Conservation (phyloP, 1,139 yeast genomes). For the Debaryomyces udenii region DNA sequence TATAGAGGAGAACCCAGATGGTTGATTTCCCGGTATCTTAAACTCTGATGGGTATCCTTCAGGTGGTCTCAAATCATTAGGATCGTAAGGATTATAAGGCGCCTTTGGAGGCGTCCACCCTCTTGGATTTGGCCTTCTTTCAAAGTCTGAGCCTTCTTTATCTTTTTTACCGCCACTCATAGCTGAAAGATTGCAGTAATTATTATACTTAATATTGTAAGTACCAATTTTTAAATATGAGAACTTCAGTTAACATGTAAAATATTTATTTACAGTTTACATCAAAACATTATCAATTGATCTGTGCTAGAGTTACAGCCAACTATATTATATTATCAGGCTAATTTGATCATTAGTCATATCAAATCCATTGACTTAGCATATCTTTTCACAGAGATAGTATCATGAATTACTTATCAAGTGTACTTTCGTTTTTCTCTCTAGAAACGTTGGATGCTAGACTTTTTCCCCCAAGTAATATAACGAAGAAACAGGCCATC, state of each 20-base stretch:
- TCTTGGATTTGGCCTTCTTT: slow-evolving; percentile 73
- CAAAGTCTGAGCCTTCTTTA: slow-evolving; percentile 11
- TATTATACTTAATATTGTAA: too few species aligned
- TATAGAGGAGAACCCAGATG: slow-evolving; percentile 58
- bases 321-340: too few species aligned
- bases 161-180: slow-evolving; percentile 3
- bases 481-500: slow-evolving; percentile 43
- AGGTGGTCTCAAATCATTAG: slow-evolving; percentile 74
- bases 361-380: too few species aligned
- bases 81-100: slow-evolving; percentile 85
- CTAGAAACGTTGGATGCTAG: slow-evolving; percentile 80
- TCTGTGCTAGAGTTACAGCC: too few species aligned
- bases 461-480: slow-evolving; percentile 56
- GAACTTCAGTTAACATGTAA: background rate
- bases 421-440: slow-evolving; percentile 55
- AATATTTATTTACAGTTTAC: too few species aligned
- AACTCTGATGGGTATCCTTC: slow-evolving; percentile 86
- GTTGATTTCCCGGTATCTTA: slow-evolving; percentile 56
- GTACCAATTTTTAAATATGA: slow-evolving; percentile 4
- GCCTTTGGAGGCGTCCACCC: slow-evolving; percentile 86
- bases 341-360: too few species aligned
- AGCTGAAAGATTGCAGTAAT: background rate
- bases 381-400: background rate
- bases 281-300: too few species aligned
- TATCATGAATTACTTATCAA: slow-evolving; percentile 19